phyloP scores from a whole-genome alignment of 352 stramenopile species.

The Phytophthora multivora region DNA sequence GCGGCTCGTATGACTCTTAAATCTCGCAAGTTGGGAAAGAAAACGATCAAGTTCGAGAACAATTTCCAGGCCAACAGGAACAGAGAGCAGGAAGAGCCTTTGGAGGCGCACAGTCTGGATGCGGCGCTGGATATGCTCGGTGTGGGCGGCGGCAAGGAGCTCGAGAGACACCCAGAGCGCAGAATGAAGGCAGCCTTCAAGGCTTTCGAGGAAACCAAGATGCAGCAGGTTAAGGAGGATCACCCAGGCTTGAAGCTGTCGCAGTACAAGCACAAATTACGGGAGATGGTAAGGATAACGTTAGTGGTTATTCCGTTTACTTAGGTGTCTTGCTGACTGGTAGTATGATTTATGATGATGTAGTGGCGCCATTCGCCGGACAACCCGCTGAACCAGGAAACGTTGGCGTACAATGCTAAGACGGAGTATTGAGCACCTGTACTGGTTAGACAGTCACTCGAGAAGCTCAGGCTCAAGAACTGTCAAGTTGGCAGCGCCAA shows the following conservation, averaged over 20 bases:
- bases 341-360: conserved; percentile 9
- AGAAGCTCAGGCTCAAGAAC: no score
- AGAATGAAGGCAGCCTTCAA: conserved; percentile 80
- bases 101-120: conserved; percentile 70
- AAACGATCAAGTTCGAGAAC: conserved; percentile 69
- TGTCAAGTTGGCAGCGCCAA: no score
- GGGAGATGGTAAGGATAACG: conserved; percentile 61
- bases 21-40: conserved; percentile 39
- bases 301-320: not conserved
- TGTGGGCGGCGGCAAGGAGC: conserved; percentile 45
- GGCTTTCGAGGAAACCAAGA: conserved; percentile 74
- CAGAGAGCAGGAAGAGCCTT: conserved; percentile 39
- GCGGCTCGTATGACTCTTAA: conserved; percentile 35
- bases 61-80: conserved; percentile 67
- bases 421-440: conserved; percentile 39
- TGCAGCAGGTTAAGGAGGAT: conserved; percentile 71
- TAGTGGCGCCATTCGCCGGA: conserved; percentile 79
- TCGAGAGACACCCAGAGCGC: conserved; percentile 68
- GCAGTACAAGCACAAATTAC: conserved; percentile 84
- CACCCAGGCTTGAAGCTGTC: conserved; percentile 79
- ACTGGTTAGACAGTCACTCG: no score
- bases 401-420: conserved; percentile 76
- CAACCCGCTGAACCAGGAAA: conserved; percentile 80
- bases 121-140: conserved; percentile 65
- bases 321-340: conserved; percentile 14